These are phyloP conservation scores for Phaeotremella fagi DNA, from an alignment of 768 basidiomycete species.

Conservation along the genomic window DNA sequence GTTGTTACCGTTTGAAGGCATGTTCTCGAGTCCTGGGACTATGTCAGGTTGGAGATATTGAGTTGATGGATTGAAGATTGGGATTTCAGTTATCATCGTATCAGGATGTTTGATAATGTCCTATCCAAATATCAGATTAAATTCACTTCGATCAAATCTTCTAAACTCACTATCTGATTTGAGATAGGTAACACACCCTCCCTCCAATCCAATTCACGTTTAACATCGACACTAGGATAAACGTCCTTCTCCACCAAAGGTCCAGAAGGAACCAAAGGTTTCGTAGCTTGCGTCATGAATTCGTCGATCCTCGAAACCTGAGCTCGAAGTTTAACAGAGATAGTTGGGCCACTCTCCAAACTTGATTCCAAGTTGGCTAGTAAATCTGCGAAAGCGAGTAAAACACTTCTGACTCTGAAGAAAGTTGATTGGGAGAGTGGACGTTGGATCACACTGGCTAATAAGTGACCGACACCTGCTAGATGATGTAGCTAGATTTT, in stretches of 20 bases:
- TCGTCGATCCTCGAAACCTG: slow-evolving; percentile 21
- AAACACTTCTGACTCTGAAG: slow-evolving; percentile 30
- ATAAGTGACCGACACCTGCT: slow-evolving; percentile 41
- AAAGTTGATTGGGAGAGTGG: slow-evolving; percentile 30
- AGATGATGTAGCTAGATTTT: slow-evolving; percentile 36
- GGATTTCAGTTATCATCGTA: neutral
- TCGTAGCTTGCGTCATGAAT: slow-evolving; percentile 4
- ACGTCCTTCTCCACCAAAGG: neutral
- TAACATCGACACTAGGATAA: neutral
- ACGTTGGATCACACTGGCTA: slow-evolving; percentile 32
- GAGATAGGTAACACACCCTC: neutral
- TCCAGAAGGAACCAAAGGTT: too few species aligned
- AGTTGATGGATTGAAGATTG: neutral
- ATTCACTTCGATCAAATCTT: too few species aligned
- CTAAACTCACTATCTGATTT: too few species aligned
- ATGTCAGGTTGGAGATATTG: neutral
- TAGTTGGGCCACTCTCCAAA: slow-evolving; percentile 1
- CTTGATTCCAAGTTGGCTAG: slow-evolving; percentile 24
- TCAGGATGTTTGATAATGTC: neutral
- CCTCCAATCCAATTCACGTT: neutral
- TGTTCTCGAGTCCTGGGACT: too few species aligned
- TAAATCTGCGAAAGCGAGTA: slow-evolving; percentile 36
- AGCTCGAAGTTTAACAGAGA: slow-evolving; percentile 10
- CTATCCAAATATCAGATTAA: too few species aligned
- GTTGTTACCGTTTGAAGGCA: too few species aligned